Evolutionary conservation across 768 basidiomycete genomes (phyloP), one percentile per base, ranked within the genome.

Genomic region (Kwoniella sp.): DNA sequence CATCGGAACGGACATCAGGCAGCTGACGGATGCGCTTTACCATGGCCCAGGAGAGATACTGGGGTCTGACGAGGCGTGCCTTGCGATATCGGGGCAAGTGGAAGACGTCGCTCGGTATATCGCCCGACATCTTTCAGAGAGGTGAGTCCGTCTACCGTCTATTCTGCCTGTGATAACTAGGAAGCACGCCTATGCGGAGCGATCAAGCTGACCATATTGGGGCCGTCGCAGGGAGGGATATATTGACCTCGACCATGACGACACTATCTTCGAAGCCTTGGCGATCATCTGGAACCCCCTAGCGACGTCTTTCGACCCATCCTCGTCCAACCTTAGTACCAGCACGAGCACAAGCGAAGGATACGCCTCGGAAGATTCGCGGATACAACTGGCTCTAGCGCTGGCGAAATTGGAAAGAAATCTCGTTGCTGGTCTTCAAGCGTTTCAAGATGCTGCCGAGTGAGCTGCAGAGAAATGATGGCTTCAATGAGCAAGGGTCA

Each of bases 401-500:
- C 56, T 92, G 23, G 89, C 87, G 8, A 89, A 87, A 73, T 88
- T 94, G 74, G 92, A 90, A 15, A 85, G 93, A 65, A 94, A 96
- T 76, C 81, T 93, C 11, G 87, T 91, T 34, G 91, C 91, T 11
- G 90, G 87, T 5, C 85, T 88, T 17, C 84, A 86, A 8, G 76
- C 78, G n/a, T 91, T 92, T 80, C 93, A 96, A 76, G 73, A 79
- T 45, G 82, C 81, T 63, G 88, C 89, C 26, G 89, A 86, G 93
- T 94, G 72, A 83, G 91, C 67, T 17, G 7, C 3, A 38, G 0
- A 0, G 2, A n/a, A 20, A 7, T 28, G 17, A 17, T 48, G 58
- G 29, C 60, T 28, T n/a, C n/a, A n/a, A n/a, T n/a, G n/a, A n/a
- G n/a, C n/a, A n/a, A n/a, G n/a, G n/a, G n/a, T n/a, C n/a, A 22